Base-by-base conservation (phyloP, 164 flowering plant species). In the Sextonia rubra region DNA sequence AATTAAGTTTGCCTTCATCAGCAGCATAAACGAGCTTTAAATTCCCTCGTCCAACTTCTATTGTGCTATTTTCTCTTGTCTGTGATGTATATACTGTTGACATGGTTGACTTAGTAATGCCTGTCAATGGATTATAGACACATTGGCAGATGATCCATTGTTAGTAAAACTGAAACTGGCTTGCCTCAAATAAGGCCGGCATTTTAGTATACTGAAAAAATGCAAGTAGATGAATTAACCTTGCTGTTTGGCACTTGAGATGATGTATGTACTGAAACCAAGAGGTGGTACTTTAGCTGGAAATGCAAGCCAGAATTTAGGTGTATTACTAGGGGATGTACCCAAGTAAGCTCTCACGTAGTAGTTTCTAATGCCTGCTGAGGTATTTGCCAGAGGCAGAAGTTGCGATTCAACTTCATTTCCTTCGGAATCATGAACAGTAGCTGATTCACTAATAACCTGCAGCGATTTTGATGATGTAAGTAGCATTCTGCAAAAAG, bases 281-380 rank as follows among this genome's bases (percentile, higher is more conserved):
- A 94, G 90, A 47, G 97, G 97, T 52, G 97, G 98, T 58, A 88
- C 91, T 79, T 93, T 76, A 52, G 85, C 97, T 52, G 80, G n/a
- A 83, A 92, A 91, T 26, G 87, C 95, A 71, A 94, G 90, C 97
- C 90, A 91, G 81, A 85, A 91, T 73, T 84, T 90, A 6, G 91
- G 89, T 26, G 83, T 64, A 69, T 63, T 76, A 65, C 78, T 62
- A 60, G 91, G 82, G 26, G 82, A 78, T 77, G 66, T 75, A 70
- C 89, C 92, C 75, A 86, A 79, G 76, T 92, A 91, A 63, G 99
- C 97, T 74, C 74, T 80, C 24, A 86, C 87, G 80, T 90, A 74
- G 71, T 73, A 84, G 73, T 85, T 85, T 74, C 91, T 84, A 55
- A 86, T 69, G 73, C 69, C 70, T 65, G 80, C 69, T 74, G 84